phyloP scores from a whole-genome alignment of 768 basidiomycete genomes.

The Fibroporia radiculosa region DNA sequence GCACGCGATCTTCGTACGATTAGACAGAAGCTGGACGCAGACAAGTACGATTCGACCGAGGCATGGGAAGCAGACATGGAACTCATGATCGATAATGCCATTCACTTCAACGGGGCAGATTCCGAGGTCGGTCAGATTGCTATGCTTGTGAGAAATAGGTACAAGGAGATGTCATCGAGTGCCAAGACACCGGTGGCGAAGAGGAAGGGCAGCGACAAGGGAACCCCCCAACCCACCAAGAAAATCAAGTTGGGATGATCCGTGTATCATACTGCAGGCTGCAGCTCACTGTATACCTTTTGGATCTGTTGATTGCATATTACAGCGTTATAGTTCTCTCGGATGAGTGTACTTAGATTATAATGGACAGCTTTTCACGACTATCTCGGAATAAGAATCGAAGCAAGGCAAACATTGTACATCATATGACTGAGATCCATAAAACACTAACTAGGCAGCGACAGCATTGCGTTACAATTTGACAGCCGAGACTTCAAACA shows the following conservation, averaged over 20 bases:
- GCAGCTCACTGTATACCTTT: no score
- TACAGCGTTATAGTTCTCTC: no score
- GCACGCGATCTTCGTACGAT: constrained; percentile 85
- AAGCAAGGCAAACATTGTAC: no score
- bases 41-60: constrained; percentile 74
- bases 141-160: constrained; percentile 38
- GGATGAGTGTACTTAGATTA: no score
- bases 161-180: constrained; percentile 42
- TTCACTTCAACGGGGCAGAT: constrained; percentile 78
- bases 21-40: constrained; percentile 68
- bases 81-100: constrained; percentile 84
- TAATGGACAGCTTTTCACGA: no score
- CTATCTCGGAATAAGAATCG: no score
- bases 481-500: no score
- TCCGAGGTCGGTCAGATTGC: constrained; percentile 73
- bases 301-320: no score
- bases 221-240: constrained; percentile 49
- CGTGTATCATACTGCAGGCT: constrained; percentile 1
- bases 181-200: constrained; percentile 45
- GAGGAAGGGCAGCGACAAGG: constrained; percentile 66
- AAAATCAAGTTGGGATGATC: constrained; percentile 56
- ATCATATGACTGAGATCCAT: no score
- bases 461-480: no score
- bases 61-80: constrained; percentile 80
- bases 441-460: no score